These are phyloP conservation scores for Ganoderma sinense DNA, from an alignment of 1,284 basidiomycete species.

Conservation along the genomic window DNA sequence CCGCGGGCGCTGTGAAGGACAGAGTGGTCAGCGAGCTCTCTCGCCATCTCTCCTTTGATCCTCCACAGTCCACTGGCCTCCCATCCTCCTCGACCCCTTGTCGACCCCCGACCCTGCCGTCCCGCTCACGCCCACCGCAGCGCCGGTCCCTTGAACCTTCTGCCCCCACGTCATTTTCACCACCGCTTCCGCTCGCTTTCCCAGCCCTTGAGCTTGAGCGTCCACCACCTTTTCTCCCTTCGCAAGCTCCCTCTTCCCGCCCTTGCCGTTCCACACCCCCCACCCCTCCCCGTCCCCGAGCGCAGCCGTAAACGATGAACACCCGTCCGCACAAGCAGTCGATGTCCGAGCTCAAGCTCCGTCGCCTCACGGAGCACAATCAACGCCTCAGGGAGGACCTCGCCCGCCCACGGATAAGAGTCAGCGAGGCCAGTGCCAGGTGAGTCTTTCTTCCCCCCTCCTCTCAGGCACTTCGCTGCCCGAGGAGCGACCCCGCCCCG, in stretches of 20 bases:
- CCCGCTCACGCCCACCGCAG: conserved; percentile 12
- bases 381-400: conserved; percentile 91
- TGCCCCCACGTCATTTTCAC: conserved; percentile 17
- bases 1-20: neutral
- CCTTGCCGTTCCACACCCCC: conserved; percentile 9
- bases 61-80: conserved; percentile 27
- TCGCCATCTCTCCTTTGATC: conserved; percentile 31
- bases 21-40: neutral
- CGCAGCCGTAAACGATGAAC: conserved; percentile 54
- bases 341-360: conserved; percentile 97
- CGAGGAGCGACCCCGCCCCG: neutral
- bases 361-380: conserved; percentile 93
- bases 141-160: conserved; percentile 25
- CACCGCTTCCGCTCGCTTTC: conserved; percentile 21
- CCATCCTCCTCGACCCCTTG: conserved; percentile 11
- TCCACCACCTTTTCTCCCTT: conserved; percentile 6
- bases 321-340: conserved; percentile 75
- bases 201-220: conserved; percentile 9
- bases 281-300: conserved; percentile 7
- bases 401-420: conserved; percentile 84
- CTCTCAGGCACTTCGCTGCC: conserved; percentile 2
- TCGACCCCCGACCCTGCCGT: conserved; percentile 3
- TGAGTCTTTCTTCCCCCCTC: conserved; percentile 49
- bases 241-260: conserved; percentile 16
- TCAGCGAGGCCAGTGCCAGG: conserved; percentile 93